Base-by-base conservation (phyloP, 768 basidiomycete genomes). In the Mycena olivaceomarginata region DNA sequence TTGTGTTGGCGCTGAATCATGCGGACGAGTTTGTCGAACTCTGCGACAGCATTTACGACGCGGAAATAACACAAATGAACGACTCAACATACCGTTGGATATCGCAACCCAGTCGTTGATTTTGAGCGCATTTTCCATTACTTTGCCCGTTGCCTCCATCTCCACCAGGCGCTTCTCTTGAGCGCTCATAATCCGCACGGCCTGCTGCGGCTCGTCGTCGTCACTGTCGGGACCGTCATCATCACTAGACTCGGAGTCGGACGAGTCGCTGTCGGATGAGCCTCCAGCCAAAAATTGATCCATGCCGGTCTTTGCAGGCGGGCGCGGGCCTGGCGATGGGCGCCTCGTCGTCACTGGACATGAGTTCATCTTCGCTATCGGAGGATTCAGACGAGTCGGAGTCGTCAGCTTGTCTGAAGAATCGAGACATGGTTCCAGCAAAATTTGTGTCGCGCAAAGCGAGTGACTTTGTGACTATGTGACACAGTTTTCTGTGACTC, bases 51-150 rank as follows among this genome's bases (percentile, higher is more conserved):
- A 82, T 75, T 60, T 63, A 67, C 12, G 48, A 18, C 25, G 41
- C 13, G 57, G 41, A 48, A 57, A 74, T 56, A 37, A 67, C 64
- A 41, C 4, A 62, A 67, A 41, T 9, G 5, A 56, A 11, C 68
- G 59, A n/a, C 59, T 46, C 63, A 25, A 85, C 92, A 72, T 81
- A 97, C 98, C 98, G 75, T 91, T 94, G 25, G 95, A 96, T 81
- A 97, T 98, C 40, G 92, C 93, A 37, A 94, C 93, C 98, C 98
- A 99, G 86, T 99, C 97, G 81, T 98, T 98, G 80, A 98, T 98
- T 90, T 96, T 98, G 77, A 96, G 89, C 22, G 94, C 97, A 83
- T 99, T 99, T 63, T 98, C 96, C 88, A 99, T 98, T 63, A 89
- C 89, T 86, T 95, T 97, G 71, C 96, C 96, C 4, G 94, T 95